phyloP scores from a whole-genome alignment of 257 asterid genomes.

The Solanum corneliomulleri region DNA sequence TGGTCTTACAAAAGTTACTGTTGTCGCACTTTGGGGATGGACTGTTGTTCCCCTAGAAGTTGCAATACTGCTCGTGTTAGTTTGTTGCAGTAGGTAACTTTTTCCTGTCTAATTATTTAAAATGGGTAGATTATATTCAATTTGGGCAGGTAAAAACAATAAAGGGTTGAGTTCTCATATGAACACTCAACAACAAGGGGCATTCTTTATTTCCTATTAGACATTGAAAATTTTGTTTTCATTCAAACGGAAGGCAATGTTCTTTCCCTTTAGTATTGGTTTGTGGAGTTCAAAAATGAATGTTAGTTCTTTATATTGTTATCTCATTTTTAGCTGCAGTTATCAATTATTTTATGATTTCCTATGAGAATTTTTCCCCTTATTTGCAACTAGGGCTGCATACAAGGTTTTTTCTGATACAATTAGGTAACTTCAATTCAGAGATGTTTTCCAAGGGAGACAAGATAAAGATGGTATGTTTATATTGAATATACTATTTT shows the following conservation, averaged over 20 bases:
- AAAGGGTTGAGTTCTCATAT: too few relatives aligned
- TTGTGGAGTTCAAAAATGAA: not conserved
- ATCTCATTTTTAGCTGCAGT: not conserved
- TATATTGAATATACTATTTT: not conserved
- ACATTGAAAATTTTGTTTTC: not conserved
- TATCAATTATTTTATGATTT: not conserved
- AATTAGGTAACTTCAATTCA: slow-evolving; percentile 76
- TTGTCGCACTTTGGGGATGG: too few relatives aligned
- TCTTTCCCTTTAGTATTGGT: not conserved
- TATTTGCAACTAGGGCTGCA: slow-evolving; percentile 70
- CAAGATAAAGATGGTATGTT: slow-evolving; percentile 7
- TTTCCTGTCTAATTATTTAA: too few relatives aligned
- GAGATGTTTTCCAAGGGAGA: slow-evolving; percentile 80
- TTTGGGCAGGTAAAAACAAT: too few relatives aligned
- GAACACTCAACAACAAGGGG: not conserved
- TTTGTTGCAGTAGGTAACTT: too few relatives aligned
- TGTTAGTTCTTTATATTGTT: not conserved
- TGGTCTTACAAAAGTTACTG: too few relatives aligned
- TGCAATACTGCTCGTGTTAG: too few relatives aligned
- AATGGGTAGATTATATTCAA: too few relatives aligned
- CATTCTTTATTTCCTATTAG: not conserved
- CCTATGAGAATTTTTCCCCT: not conserved
- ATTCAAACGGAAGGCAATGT: not conserved
- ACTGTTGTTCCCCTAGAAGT: too few relatives aligned
- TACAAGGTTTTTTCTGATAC: slow-evolving; percentile 83